Conservation (phyloP, 2,329 filamentous ascomycete species). For the Apiospora saccharicola region DNA sequence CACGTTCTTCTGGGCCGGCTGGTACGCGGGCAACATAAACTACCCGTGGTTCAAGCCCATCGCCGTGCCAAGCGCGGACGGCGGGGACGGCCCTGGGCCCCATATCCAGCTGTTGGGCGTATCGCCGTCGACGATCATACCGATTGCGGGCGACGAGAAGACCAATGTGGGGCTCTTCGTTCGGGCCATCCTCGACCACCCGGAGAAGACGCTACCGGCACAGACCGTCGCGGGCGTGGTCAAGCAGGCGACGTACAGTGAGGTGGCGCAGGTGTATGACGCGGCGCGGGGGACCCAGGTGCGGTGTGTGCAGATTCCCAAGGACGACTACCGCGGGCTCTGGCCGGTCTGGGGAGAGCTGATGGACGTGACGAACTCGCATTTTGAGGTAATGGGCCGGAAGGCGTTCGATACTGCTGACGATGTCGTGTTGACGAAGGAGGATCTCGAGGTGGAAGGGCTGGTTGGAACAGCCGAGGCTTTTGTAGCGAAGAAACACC, state of each 20-base stretch:
- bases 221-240: conserved; percentile 39
- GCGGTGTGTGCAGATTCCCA: conserved; percentile 36
- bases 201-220: conserved; percentile 12
- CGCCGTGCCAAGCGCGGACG: background rate
- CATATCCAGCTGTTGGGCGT: conserved; percentile 26
- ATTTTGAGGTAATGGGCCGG: conserved; percentile 37
- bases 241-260: conserved; percentile 36
- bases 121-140: conserved; percentile 21
- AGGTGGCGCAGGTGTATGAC: conserved; percentile 43
- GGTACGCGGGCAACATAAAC: conserved; percentile 27
- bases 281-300: conserved; percentile 36
- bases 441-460: conserved; percentile 37
- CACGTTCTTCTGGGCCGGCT: conserved; percentile 26
- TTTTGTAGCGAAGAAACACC: conserved; percentile 8
- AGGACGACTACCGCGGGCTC: conserved; percentile 39
- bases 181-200: conserved; percentile 20
- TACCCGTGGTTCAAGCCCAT: conserved; percentile 25
- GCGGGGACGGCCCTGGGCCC: background rate
- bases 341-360: conserved; percentile 42
- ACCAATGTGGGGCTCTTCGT: conserved; percentile 26
- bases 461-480: conserved; percentile 30
- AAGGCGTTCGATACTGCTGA: conserved; percentile 36
- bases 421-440: conserved; percentile 35
- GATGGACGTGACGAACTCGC: conserved; percentile 39
- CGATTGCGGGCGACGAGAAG: conserved; percentile 25